These are phyloP conservation scores for Ascochyta koolunga DNA, from an alignment of 2,329 filamentous ascomycete genomes.

Conservation along the genomic window DNA sequence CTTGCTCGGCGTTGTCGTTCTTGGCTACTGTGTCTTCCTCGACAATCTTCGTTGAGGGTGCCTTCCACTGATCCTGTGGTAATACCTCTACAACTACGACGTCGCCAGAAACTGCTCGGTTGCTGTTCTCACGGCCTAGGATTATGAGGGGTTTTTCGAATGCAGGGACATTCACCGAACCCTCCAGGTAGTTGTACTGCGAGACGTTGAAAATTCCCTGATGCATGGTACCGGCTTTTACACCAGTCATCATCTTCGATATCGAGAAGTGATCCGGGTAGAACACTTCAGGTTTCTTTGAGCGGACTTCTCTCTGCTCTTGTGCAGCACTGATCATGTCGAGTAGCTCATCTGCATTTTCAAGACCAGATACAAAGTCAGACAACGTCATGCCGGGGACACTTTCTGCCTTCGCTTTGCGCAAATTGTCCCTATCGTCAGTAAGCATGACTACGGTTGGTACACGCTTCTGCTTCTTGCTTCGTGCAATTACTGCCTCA, in stretches of 20 bases:
- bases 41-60: constrained; percentile 91
- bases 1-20: constrained; percentile 90
- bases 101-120: constrained; percentile 89
- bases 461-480: constrained; percentile 58
- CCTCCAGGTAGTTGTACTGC: constrained; percentile 97
- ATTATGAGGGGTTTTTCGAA: constrained; percentile 90
- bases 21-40: constrained; percentile 91
- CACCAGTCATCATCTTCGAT: constrained; percentile 92
- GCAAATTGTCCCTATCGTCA: constrained; percentile 86
- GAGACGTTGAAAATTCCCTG: constrained; percentile 97
- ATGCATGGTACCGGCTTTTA: constrained; percentile 86
- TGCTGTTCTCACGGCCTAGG: constrained; percentile 93
- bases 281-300: constrained; percentile 72
- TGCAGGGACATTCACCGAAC: constrained; percentile 84
- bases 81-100: constrained; percentile 91
- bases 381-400: constrained; percentile 69
- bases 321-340: constrained; percentile 90
- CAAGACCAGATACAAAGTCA: constrained; percentile 83
- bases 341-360: constrained; percentile 82
- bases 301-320: constrained; percentile 68
- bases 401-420: constrained; percentile 77
- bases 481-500: constrained; percentile 62
- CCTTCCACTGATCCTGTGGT: constrained; percentile 95
- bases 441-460: constrained; percentile 92
- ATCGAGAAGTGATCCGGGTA: constrained; percentile 90